Evolutionary conservation across 805 yeast species (phyloP).

Genomic region (Ogataea chonburiensis): DNA sequence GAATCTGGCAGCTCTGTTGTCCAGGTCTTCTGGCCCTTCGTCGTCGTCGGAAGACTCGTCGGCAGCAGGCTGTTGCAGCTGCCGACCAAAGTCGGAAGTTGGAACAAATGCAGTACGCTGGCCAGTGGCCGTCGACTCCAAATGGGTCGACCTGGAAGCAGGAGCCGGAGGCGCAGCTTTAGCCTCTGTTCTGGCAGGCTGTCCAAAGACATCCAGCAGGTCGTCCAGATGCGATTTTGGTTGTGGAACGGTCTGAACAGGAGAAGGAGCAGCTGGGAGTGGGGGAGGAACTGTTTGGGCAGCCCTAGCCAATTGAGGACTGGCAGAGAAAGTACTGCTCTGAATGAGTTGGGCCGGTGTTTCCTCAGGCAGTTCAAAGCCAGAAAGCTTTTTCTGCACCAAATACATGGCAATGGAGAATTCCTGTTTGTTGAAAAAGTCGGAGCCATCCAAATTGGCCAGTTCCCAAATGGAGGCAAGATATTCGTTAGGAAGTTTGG

Average conservation of each 20-base stretch:
- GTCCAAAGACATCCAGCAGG: conserved; percentile 55
- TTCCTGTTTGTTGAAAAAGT: conserved; percentile 75
- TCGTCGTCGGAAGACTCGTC: conserved; percentile 38
- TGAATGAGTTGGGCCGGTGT: conserved; percentile 62
- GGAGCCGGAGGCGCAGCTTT: conserved; percentile 33
- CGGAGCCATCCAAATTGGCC: conserved; percentile 84
- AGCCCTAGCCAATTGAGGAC: conserved; percentile 1
- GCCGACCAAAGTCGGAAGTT: conserved; percentile 82
- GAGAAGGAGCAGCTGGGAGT: conserved; percentile 14
- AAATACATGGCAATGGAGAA: conserved; percentile 92
- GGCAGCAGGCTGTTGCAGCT: conserved; percentile 39
- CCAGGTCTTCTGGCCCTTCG: conserved; percentile 37
- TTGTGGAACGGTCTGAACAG: conserved; percentile 14
- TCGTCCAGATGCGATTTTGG: conserved; percentile 56
- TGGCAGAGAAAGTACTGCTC: conserved; percentile 30
- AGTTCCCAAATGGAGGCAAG: conserved; percentile 94
- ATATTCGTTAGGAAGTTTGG: conserved; percentile 79
- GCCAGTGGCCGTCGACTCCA: conserved; percentile 25
- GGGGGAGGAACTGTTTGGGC: conserved; percentile 16
- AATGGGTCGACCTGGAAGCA: conserved; percentile 24
- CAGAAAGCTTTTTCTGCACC: conserved; percentile 80
- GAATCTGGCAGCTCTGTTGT: conserved; percentile 21
- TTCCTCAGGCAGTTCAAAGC: conserved; percentile 70
- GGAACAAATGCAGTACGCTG: conserved; percentile 62
- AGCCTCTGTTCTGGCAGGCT: conserved; percentile 26